Evolutionary conservation across 2,329 filamentous ascomycete species (phyloP).

Genomic region (Hirsutella thompsonii): DNA sequence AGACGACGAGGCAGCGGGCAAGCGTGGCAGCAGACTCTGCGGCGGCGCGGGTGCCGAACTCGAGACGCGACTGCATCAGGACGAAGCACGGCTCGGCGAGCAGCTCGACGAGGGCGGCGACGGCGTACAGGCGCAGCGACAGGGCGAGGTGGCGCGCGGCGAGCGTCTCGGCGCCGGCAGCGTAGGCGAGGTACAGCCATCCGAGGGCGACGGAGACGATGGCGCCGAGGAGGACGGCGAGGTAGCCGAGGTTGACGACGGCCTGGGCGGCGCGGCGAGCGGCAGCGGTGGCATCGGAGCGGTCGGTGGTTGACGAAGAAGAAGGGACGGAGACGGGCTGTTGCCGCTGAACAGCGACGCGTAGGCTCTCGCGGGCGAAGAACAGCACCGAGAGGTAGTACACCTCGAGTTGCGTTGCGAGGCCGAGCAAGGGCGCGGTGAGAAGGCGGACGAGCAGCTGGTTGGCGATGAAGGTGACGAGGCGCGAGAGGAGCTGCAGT

Average conservation of each 20-base stretch:
- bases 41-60: conserved; percentile 66
- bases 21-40: conserved; percentile 79
- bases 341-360: conserved; percentile 84
- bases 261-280: conserved; percentile 39
- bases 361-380: conserved; percentile 81
- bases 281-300: conserved; percentile 1
- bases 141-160: conserved; percentile 50
- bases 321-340: conserved; percentile 20
- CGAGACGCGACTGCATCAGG: conserved; percentile 67
- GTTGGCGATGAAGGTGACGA: conserved; percentile 82
- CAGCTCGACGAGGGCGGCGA: conserved; percentile 58
- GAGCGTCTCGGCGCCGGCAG: conserved; percentile 29
- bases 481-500: conserved; percentile 77
- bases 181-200: conserved; percentile 49
- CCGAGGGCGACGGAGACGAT: conserved; percentile 52
- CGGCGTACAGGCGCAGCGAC: conserved; percentile 40
- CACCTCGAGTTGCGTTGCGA: conserved; percentile 82
- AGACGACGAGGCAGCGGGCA: conserved; percentile 62
- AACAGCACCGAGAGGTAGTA: conserved; percentile 90
- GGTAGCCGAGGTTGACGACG: conserved; percentile 77
- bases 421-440: conserved; percentile 71
- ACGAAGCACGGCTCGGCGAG: conserved; percentile 82
- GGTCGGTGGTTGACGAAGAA: conserved; percentile 1
- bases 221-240: conserved; percentile 58
- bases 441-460: conserved; percentile 81